phyloP scores from a whole-genome alignment of 306 rosid genomes.

The Quercus alba region DNA sequence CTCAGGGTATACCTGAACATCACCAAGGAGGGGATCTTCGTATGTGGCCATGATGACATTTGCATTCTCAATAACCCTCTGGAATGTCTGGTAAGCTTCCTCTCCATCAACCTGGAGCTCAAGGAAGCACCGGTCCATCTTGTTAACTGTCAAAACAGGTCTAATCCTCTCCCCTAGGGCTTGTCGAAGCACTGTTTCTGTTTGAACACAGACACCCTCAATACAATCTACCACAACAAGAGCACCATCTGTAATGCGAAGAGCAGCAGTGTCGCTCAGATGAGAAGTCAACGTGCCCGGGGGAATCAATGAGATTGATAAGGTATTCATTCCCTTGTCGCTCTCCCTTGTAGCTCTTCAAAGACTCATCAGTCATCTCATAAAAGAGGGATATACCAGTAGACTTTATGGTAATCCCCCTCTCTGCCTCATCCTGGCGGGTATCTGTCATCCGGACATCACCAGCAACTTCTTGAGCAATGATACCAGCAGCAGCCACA shows the following conservation, averaged over 20 bases:
- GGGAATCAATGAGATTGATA: constrained; percentile 90
- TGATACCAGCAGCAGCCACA: constrained; percentile 96
- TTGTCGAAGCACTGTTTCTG: constrained; percentile 86
- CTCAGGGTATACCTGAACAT: constrained; percentile 65
- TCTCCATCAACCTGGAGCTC: constrained; percentile 97
- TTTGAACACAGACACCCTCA: constrained; percentile 93
- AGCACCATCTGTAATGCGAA: constrained; percentile 92
- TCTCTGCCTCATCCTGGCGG: constrained; percentile 93
- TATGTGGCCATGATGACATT: constrained; percentile 88
- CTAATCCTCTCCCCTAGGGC: constrained; percentile 89
- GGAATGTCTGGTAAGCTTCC: constrained; percentile 83
- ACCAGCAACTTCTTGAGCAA: constrained; percentile 89
- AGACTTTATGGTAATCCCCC: constrained; percentile 94
- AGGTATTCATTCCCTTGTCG: constrained; percentile 81
- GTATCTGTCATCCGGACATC: constrained; percentile 97
- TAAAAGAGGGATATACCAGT: constrained; percentile 95
- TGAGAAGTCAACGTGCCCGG: constrained; percentile 87
- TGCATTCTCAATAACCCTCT: constrained; percentile 88
- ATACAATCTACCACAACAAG: constrained; percentile 91
- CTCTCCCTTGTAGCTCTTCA: constrained; percentile 66
- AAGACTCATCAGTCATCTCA: constrained; percentile 56
- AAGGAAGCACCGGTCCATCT: constrained; percentile 97
- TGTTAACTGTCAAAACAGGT: constrained; percentile 84
- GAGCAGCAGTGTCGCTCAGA: constrained; percentile 95
- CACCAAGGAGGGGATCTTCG: constrained; percentile 76